Conservation (phyloP, 805 yeast genomes). For the Zygoascus bituminiphila region DNA sequence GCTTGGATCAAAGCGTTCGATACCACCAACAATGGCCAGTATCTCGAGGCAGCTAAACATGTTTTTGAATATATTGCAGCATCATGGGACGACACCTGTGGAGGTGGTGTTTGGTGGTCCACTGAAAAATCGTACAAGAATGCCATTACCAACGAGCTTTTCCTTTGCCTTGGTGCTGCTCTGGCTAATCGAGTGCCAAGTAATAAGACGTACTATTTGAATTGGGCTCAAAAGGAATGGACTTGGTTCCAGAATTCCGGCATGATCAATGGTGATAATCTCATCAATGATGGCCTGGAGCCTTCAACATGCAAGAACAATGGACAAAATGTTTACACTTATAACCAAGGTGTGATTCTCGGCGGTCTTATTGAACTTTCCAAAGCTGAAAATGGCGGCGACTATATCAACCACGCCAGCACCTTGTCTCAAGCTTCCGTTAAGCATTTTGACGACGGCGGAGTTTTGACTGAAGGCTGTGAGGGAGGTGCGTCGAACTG, state of each 20-base stretch:
- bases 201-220: conserved; percentile 4
- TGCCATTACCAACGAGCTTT: conserved; percentile 15
- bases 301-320: conserved; percentile 1
- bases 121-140: conserved; percentile 8
- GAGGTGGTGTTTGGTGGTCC: conserved; percentile 15
- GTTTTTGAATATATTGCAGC: conserved; percentile 7
- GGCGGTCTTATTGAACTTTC: conserved; percentile 12
- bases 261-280: conserved; percentile 5
- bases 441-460: conserved; percentile 1
- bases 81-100: conserved; percentile 10
- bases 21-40: conserved; percentile 5
- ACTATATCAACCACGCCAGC: conserved; percentile 4
- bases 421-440: conserved; percentile 9
- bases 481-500: conserved; percentile 7
- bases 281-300: conserved; percentile 13
- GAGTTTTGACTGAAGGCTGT: conserved; percentile 11
- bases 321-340: conserved; percentile 9
- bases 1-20: conserved; percentile 15
- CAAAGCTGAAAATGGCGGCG: conserved; percentile 1
- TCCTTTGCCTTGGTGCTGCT: conserved; percentile 8
- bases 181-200: conserved; percentile 10
- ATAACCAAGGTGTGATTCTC: conserved; percentile 14
- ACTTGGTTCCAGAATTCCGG: conserved; percentile 8
- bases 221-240: conserved; percentile 11
- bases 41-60: conserved; percentile 7